A percentile compares a stretch with the other conserved stretches of the same genome.
phyloP scores from a whole-genome alignment of 2,329 filamentous ascomycete species.

The Chaetomiaceae sp. region DNA sequence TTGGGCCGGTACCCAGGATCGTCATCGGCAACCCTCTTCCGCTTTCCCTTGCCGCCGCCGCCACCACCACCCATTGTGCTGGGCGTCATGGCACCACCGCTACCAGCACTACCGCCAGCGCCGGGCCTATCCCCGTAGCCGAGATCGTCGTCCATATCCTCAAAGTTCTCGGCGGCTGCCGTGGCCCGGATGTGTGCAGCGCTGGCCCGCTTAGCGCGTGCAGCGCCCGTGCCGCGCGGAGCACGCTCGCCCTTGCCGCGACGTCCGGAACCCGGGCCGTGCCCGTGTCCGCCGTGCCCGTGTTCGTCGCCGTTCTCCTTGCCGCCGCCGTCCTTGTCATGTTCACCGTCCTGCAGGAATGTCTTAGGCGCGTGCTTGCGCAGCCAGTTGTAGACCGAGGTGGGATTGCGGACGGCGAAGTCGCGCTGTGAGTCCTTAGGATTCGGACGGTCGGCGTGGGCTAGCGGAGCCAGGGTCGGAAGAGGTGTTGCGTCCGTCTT shows the following conservation, averaged over 20 bases:
- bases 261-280: constrained; percentile 24
- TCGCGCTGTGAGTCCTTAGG: constrained; percentile 40
- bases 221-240: constrained; percentile 13
- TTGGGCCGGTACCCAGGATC: constrained; percentile 58
- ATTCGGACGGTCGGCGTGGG: constrained; percentile 38
- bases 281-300: constrained; percentile 10
- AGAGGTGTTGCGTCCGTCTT: constrained; percentile 33
- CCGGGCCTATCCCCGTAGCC: constrained; percentile 26
- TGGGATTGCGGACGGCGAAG: constrained; percentile 68
- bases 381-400: constrained; percentile 94
- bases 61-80: constrained; percentile 28
- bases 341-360: constrained; percentile 72
- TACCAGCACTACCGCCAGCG: constrained; percentile 28
- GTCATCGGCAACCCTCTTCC: constrained; percentile 49
- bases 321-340: constrained; percentile 37
- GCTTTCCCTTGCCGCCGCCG: constrained; percentile 46
- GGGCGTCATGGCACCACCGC: constrained; percentile 31
- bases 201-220: constrained; percentile 20
- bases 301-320: constrained; percentile 25
- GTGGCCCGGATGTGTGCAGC: constrained; percentile 5
- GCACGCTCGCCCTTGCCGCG: constrained; percentile 31
- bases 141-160: constrained; percentile 19
- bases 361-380: constrained; percentile 78
- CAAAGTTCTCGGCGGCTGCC: constrained; percentile 13
- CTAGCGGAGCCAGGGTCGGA: constrained; percentile 47